Evolutionary conservation across 805 yeast genomes (phyloP).

Genomic region (Pichia sporocuriosa): DNA sequence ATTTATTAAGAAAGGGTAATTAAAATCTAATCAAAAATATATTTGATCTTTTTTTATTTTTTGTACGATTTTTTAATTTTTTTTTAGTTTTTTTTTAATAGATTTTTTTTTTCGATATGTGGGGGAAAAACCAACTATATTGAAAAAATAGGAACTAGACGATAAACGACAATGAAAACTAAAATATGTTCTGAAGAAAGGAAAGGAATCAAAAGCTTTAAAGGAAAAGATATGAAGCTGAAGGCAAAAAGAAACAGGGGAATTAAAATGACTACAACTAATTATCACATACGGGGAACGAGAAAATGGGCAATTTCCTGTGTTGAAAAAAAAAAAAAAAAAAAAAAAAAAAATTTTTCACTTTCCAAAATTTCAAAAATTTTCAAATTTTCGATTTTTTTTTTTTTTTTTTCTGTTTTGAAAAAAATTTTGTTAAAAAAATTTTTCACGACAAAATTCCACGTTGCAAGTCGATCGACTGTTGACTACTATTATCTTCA

Average conservation of each 20-base stretch:
- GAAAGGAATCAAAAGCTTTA: not conserved
- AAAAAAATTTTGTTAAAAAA: too few relatives aligned
- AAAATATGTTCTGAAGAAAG: conserved; percentile 11
- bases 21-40: conserved; percentile 6
- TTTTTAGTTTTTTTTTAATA: conserved; percentile 13
- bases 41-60: conserved; percentile 5
- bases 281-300: too few relatives aligned
- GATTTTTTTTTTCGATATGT: conserved; percentile 3
- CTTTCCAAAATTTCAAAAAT: not conserved
- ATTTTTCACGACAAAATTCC: too few relatives aligned
- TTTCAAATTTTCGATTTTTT: not conserved
- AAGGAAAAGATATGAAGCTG: not conserved
- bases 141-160: conserved; percentile 4
- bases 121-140: conserved; percentile 4
- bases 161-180: conserved; percentile 12
- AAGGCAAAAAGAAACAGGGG: not conserved
- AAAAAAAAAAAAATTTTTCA: not conserved
- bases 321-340: not conserved
- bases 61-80: conserved; percentile 9
- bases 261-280: too few relatives aligned
- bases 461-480: too few relatives aligned
- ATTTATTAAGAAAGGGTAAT: conserved; percentile 8
- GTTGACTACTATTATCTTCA: too few relatives aligned
- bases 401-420: too few relatives aligned
- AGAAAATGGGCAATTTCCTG: not conserved